These are phyloP conservation scores for Zangia roseola DNA, from an alignment of 768 basidiomycete genomes.

Conservation along the genomic window DNA sequence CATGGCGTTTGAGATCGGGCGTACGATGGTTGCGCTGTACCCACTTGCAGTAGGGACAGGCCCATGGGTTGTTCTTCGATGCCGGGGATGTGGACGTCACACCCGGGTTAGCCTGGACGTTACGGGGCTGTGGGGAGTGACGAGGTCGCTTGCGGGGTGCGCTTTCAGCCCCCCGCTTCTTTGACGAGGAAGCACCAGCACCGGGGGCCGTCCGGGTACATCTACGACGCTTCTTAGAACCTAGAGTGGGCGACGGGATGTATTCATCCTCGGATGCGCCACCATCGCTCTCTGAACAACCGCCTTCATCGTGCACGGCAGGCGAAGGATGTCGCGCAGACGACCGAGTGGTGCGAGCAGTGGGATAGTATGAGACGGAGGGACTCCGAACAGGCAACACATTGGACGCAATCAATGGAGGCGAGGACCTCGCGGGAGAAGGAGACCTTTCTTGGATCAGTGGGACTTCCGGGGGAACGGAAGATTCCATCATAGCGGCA, in stretches of 20 bases:
- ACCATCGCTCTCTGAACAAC: constrained; percentile 37
- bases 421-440: constrained; percentile 1
- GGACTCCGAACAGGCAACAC: background rate
- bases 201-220: constrained; percentile 3
- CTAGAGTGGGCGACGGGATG: constrained; percentile 36
- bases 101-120: constrained; percentile 39
- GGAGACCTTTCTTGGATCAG: constrained; percentile 2
- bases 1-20: constrained; percentile 60
- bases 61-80: constrained; percentile 35
- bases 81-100: constrained; percentile 12
- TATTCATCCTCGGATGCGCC: constrained; percentile 46
- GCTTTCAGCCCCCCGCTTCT: constrained; percentile 5
- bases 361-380: constrained; percentile 5
- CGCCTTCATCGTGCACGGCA: constrained; percentile 26
- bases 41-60: constrained; percentile 49
- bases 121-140: constrained; percentile 42
- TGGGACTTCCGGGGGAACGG: constrained; percentile 17
- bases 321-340: background rate
- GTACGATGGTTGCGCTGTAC: constrained; percentile 48
- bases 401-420: background rate
- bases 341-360: constrained; percentile 16
- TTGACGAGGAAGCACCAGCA: background rate
- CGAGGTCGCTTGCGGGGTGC: constrained; percentile 28
- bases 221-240: constrained; percentile 35
- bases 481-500: background rate